Percentiles rank a stretch among this genome's conserved stretches.
Conservation (phyloP, 1,139 yeast genomes). For the Pichia sp. region DNA sequence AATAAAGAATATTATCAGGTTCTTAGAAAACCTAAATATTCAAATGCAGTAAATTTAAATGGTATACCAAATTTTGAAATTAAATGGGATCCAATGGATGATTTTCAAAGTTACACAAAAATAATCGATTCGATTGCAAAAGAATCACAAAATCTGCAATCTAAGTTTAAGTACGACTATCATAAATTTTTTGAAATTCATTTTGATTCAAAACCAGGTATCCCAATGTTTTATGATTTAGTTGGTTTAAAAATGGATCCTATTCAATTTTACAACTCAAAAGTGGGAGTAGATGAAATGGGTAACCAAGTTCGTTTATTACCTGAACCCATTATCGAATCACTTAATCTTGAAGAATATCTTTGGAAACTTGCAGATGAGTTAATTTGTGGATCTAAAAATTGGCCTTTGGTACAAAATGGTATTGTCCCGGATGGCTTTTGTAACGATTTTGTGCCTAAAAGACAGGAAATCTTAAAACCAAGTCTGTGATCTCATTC, state of each 20-base stretch:
- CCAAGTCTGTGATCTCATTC: background rate
- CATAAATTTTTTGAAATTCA: background rate
- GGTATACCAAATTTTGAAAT: conserved; percentile 37
- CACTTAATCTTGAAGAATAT: background rate
- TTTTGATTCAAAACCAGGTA: background rate
- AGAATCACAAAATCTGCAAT: background rate
- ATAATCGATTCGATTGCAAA: background rate
- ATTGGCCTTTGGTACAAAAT: background rate
- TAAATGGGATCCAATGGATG: conserved; percentile 45
- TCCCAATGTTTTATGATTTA: background rate
- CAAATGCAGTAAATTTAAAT: conserved; percentile 27
- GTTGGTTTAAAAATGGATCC: background rate
- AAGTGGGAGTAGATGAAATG: background rate
- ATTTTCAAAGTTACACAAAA: conserved; percentile 29
- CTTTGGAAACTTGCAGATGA: background rate
- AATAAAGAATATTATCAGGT: conserved; percentile 46
- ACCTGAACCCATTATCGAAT: background rate
- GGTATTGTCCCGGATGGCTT: background rate
- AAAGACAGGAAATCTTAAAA: background rate
- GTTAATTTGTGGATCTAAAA: background rate
- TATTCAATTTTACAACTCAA: background rate
- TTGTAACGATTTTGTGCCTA: background rate
- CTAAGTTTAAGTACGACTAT: background rate
- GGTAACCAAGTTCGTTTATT: background rate
- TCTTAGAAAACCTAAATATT: conserved; percentile 23